Evolutionary conservation across 176 grass and related monocot genomes (phyloP), one percentile per base, ranked within the genome.

Genomic region (Triticum dicoccoides): DNA sequence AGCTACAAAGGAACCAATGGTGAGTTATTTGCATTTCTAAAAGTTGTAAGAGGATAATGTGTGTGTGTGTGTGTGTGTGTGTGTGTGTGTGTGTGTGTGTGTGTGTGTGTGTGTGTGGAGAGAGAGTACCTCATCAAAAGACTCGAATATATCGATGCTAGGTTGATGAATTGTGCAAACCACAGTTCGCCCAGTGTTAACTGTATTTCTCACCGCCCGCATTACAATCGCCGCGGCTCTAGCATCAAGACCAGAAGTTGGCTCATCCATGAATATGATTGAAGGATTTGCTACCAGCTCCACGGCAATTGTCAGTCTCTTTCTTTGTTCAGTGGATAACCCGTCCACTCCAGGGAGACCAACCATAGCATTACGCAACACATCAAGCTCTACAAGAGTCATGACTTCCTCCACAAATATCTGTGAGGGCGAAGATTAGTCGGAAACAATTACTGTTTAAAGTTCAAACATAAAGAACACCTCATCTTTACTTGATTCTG

Each of bases 141-240:
- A 90, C 80, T 98, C 95, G 74, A 98, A 98, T 71, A 98, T 98
- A 76, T 98, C 95, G 12, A 98, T 98, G 80, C 95, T 98, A 20
- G 95, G 95, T 73, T 98, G 95, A 76, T 98, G 95, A 59, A 98
- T 98, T 76, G 95, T 98, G 80, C 95, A 98, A 47, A 98, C 93
- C 20, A 98, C 95, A 82, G 95, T 98, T 41, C 95, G 89, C 8
- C 93, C 95, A 4, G 93, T 98, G 80, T 98, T 91, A 45, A 98
- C 95, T 21, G 95, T 98, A 82, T 98, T 98, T 82, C 93, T 83
- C 11, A 98, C 93, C 29, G 95, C 92, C 10, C 95, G 65, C 93
- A 98, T 98, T 37, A 98, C 95, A 78, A 98, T 95, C 61, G 95
- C 95, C 38, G 95, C 95, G 79, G 95, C 89, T 87, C 95, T 80